phyloP scores from a whole-genome alignment of 108 stramenopile species.

The Pseudonitzschia multistriata region DNA sequence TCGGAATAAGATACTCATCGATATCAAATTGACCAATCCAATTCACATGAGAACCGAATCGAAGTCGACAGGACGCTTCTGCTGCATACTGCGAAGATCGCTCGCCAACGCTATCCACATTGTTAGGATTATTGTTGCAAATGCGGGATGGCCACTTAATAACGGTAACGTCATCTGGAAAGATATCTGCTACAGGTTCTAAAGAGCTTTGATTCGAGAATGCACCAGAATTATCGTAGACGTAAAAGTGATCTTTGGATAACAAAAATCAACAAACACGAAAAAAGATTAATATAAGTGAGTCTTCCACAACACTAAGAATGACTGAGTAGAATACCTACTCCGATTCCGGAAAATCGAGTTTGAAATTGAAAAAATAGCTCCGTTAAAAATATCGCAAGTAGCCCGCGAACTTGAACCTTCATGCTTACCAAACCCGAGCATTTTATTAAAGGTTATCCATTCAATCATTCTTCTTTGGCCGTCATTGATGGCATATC shows the following conservation, averaged over 20 bases:
- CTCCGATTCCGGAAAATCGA: no score
- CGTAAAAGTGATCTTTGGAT: slow-evolving; percentile 61
- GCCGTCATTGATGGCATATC: slow-evolving; percentile 68
- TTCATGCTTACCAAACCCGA: slow-evolving; percentile 51
- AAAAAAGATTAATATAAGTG: neutral
- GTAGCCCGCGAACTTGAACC: no score
- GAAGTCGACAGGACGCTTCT: slow-evolving; percentile 74
- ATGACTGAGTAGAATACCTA: no score
- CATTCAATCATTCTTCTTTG: slow-evolving; percentile 80
- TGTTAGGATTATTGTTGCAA: slow-evolving; percentile 81
- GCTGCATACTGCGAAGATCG: slow-evolving; percentile 87
- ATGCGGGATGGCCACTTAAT: slow-evolving; percentile 80
- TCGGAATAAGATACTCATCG: slow-evolving; percentile 84
- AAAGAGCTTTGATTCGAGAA: slow-evolving; percentile 63
- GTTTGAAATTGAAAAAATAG: no score
- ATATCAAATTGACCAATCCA: slow-evolving; percentile 88
- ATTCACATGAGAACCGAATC: slow-evolving; percentile 78
- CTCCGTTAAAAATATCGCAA: no score
- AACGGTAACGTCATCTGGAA: slow-evolving; percentile 68
- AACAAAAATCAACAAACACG: no score
- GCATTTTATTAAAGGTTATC: slow-evolving; percentile 69
- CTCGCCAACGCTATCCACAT: slow-evolving; percentile 60
- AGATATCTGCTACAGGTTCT: slow-evolving; percentile 65
- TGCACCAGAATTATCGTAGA: slow-evolving; percentile 85
- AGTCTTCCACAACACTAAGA: neutral